Evolutionary conservation across 164 flowering plant species (phyloP), one percentile per base, ranked within the genome.

Genomic region (Vitis riparia): DNA sequence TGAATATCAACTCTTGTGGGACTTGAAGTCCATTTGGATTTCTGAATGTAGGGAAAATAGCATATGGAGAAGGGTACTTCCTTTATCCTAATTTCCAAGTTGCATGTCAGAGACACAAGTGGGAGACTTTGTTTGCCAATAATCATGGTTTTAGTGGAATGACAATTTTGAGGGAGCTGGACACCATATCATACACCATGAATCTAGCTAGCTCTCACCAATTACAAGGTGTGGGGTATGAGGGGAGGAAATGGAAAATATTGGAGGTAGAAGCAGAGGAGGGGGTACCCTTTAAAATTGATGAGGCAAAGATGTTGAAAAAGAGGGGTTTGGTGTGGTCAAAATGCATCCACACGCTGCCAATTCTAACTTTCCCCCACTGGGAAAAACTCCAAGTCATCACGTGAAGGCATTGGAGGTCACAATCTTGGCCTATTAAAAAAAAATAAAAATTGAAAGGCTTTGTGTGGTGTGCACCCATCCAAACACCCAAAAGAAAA

Each of bases 371-470:
- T 66, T 71, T 73, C 66, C 80, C 16, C 51, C 68, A 66, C 67
- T 50, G 62, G 71, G 76, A 81, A 81, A 71, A 76, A 74, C 53
- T 75, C 76, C 81, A 68, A 75, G 76, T 50, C 66, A 68, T 78
- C 86, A 84, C 85, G 85, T 86, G 85, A 82, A 82, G 75, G 44
- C 74, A 63, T 70, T 67, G 79, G 67, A 73, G 63, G 77, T 63
- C 83, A 80, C 78, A 71, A 79, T 77, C 74, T 68, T 68, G 55
- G 68, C 62, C 83, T 62, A 56, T 37, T 37, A 3, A 37, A 37
- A 37, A 37, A 37, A 6, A 37, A 3, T 1, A 37, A 37, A 37
- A 37, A 23, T 23, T 23, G 65, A 76, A 77, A 78, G 77, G 71
- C 69, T 74, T 71, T 60, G 2, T 44, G 15, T 74, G 75, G 5